Evolutionary conservation across 2,329 filamentous ascomycete genomes (phyloP).

Genomic region (Colletotrichum sp.): DNA sequence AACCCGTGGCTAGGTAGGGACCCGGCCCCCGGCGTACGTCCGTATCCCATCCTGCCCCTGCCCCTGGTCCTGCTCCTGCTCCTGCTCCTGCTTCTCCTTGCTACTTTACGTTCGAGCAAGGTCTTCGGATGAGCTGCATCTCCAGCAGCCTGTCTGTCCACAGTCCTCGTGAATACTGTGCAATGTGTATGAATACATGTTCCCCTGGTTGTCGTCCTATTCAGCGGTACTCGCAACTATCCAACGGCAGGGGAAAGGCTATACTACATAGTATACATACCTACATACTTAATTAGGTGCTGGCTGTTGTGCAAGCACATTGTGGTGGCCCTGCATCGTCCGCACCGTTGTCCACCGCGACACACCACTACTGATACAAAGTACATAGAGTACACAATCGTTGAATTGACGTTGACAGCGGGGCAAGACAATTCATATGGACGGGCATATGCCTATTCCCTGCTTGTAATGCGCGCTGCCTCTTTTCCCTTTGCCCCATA

Average conservation of each 20-base stretch:
- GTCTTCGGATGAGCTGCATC: neutral
- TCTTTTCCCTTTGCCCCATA: neutral
- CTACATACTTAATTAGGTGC: neutral
- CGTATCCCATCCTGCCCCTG: neutral
- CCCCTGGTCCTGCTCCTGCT: neutral
- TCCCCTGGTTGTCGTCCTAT: neutral
- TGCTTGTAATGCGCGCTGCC: neutral
- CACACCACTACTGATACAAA: neutral
- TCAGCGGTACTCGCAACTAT: neutral
- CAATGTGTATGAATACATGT: neutral
- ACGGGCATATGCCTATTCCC: neutral
- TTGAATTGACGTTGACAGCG: neutral
- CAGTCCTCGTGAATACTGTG: neutral
- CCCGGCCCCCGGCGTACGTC: neutral
- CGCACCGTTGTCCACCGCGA: neutral
- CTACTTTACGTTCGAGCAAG: neutral
- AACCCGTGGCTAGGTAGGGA: neutral
- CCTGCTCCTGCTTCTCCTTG: neutral
- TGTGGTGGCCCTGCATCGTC: neutral
- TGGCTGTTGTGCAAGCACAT: neutral
- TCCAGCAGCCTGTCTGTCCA: neutral
- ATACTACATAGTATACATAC: neutral
- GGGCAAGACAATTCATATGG: neutral
- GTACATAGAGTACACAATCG: neutral
- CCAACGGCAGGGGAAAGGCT: neutral